Conservation (phyloP, 1,284 basidiomycete species). For the Flammula alnicola region DNA sequence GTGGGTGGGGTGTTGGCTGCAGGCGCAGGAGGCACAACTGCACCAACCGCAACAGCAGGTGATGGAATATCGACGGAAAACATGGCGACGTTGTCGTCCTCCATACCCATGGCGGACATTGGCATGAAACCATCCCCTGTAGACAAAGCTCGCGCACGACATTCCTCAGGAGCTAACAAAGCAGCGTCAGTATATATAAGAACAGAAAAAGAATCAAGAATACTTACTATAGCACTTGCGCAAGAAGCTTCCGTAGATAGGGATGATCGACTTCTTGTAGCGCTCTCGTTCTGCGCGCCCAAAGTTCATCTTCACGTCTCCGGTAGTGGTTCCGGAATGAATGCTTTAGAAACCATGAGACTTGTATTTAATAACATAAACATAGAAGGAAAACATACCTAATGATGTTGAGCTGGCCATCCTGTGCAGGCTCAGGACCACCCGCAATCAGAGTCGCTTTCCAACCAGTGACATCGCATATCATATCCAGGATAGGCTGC, state of each 20-base stretch:
- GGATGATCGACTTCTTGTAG: constrained; percentile 10
- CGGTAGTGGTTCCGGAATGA: constrained; percentile 12
- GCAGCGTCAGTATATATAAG: not conserved
- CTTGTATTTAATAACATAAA: not conserved
- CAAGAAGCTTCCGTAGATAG: constrained; percentile 14
- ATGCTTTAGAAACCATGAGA: too few relatives aligned
- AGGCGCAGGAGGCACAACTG: too few relatives aligned
- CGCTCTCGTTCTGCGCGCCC: constrained; percentile 8
- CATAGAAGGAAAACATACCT: constrained; percentile 8
- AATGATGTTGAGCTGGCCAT: constrained; percentile 15
- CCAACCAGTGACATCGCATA: constrained; percentile 9
- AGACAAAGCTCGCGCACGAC: not conserved
- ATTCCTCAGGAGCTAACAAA: not conserved
- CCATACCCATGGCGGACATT: not conserved
- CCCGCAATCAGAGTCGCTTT: constrained; percentile 9
- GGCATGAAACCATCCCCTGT: not conserved
- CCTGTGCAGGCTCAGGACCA: constrained; percentile 16
- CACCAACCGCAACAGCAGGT: too few relatives aligned
- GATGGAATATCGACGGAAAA: too few relatives aligned
- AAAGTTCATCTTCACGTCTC: constrained; percentile 19
- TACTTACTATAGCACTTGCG: constrained; percentile 24
- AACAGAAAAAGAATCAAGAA: not conserved
- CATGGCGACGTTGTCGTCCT: not conserved
- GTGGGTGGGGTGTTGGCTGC: too few relatives aligned
- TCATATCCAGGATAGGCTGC: constrained; percentile 9